phyloP scores from a whole-genome alignment of 2,329 filamentous ascomycete species.

The Amauroascus niger region DNA sequence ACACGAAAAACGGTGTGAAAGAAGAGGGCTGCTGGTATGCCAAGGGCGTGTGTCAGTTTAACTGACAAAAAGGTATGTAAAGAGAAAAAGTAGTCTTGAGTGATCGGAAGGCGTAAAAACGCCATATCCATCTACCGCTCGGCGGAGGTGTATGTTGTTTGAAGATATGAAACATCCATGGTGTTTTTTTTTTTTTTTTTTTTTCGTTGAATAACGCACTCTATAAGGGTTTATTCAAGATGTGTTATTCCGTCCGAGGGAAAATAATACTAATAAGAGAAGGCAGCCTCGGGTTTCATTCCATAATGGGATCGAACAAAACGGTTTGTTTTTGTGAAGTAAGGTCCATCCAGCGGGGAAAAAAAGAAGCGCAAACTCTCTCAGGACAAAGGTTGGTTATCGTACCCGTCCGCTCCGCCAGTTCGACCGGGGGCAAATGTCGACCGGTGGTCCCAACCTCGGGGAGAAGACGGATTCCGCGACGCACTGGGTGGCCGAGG shows the following conservation, averaged over 20 bases:
- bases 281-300: neutral
- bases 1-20: neutral
- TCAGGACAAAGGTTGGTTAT: neutral
- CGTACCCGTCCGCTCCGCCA: neutral
- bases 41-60: neutral
- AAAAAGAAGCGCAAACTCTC: neutral
- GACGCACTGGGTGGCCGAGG: constrained; percentile 35
- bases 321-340: neutral
- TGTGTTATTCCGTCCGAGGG: neutral
- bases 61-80: neutral
- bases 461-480: constrained; percentile 15
- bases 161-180: neutral
- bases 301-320: neutral
- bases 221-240: neutral
- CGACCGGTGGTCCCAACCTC: constrained; percentile 32
- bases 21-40: neutral
- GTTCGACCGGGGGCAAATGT: constrained; percentile 26
- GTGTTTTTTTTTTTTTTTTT: neutral
- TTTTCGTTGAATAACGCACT: neutral
- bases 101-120: neutral
- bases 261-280: neutral
- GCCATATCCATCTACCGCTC: constrained; percentile 2
- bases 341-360: neutral
- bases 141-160: neutral
- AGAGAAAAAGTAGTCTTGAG: neutral